Evolutionary conservation across 371 early-diverging fungal species (phyloP).

Genomic region (Syncephalastrum monosporum): DNA sequence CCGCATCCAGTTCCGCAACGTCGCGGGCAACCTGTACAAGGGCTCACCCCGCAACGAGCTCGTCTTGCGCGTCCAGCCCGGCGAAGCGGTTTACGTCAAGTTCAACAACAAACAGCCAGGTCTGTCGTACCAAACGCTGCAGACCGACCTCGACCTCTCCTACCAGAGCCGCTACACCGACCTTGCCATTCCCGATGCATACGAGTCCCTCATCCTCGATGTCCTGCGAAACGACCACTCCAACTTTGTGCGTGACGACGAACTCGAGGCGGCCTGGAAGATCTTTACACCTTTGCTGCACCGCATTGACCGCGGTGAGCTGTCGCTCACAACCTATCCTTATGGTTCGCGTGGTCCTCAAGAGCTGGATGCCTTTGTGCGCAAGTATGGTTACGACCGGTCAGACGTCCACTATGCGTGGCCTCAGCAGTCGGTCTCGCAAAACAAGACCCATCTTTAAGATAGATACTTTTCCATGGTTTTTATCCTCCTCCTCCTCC

Average conservation of each 20-base stretch:
- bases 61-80: slow-evolving; percentile 92
- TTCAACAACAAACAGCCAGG: slow-evolving; percentile 92
- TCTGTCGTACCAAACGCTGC: slow-evolving; percentile 63
- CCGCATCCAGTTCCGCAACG: slow-evolving; percentile 89
- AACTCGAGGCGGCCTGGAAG: slow-evolving; percentile 94
- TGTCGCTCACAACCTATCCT: slow-evolving; percentile 71
- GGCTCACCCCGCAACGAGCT: slow-evolving; percentile 87
- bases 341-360: slow-evolving; percentile 90
- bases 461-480: background rate
- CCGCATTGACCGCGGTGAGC: slow-evolving; percentile 64
- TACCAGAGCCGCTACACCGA: slow-evolving; percentile 84
- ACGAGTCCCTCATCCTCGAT: slow-evolving; percentile 91
- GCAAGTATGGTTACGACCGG: slow-evolving; percentile 68
- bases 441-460: slow-evolving; percentile 8
- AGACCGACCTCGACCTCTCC: slow-evolving; percentile 90
- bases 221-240: slow-evolving; percentile 87
- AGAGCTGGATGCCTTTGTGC: slow-evolving; percentile 71
- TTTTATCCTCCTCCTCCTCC: slow-evolving; percentile 6
- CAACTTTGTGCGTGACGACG: slow-evolving; percentile 96
- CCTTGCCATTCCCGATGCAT: slow-evolving; percentile 91
- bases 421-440: slow-evolving; percentile 34
- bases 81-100: slow-evolving; percentile 94
- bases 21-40: slow-evolving; percentile 74
- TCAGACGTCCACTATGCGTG: slow-evolving; percentile 31
- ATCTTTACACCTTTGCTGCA: slow-evolving; percentile 94